Evolutionary conservation across 148 eudicot species (phyloP).

Genomic region (Persicaria tinctoria): DNA sequence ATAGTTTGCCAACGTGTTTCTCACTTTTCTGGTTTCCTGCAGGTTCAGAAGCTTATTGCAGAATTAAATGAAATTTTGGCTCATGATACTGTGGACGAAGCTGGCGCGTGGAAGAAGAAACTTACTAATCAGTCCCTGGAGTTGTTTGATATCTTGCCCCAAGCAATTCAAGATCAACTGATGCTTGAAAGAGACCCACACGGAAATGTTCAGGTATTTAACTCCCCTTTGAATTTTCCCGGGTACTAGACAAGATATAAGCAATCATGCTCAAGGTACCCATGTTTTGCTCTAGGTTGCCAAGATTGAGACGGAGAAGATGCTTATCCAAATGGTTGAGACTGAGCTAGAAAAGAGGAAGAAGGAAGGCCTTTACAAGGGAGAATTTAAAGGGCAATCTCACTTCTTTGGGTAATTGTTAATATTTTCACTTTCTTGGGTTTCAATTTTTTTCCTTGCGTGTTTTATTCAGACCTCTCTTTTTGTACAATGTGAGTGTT

Average conservation of each 20-base stretch:
- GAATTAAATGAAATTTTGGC: constrained; percentile 89
- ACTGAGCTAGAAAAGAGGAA: constrained; percentile 79
- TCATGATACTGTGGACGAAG: constrained; percentile 70
- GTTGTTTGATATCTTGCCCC: constrained; percentile 72
- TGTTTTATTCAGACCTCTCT: neutral
- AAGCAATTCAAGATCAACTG: constrained; percentile 84
- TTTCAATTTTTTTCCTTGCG: neutral
- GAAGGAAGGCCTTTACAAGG: constrained; percentile 47
- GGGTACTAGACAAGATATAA: neutral
- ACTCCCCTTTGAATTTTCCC: neutral
- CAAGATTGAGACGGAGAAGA: constrained; percentile 95
- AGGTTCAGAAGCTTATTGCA: constrained; percentile 92
- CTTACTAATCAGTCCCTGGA: constrained; percentile 47
- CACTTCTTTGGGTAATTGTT: constrained; percentile 87
- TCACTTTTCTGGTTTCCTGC: constrained; percentile 20
- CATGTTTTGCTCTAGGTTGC: constrained; percentile 51
- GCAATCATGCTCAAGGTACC: neutral
- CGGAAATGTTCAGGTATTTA: constrained; percentile 82
- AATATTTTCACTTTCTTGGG: neutral
- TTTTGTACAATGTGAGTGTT: too few species aligned
- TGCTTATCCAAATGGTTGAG: constrained; percentile 99
- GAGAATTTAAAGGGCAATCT: constrained; percentile 79
- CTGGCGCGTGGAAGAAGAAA: constrained; percentile 77
- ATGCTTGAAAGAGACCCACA: constrained; percentile 98
- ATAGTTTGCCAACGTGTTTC: neutral